Base-by-base conservation (phyloP, 169 alveolate species). In the Plasmodium reichenowi region DNA sequence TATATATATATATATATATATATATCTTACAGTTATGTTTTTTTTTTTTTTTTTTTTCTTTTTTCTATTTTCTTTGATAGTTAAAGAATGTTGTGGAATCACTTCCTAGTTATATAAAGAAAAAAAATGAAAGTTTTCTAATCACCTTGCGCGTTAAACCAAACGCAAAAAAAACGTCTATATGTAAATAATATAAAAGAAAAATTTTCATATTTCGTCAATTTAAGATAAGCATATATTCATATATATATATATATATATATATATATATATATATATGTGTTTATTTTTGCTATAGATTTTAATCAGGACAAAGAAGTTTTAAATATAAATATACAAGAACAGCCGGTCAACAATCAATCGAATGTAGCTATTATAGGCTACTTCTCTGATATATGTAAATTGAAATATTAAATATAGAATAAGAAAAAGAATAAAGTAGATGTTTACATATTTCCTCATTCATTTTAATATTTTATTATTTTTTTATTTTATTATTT, bases 341-440 rank as follows among this genome's bases (percentile, higher is more conserved):
- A 97, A 15, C 98, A 97, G n/a, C 97, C 98, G 10, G 78, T 93
- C 56, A 97, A 96, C 48, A 97, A 97, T 22, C 96, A 92, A 47
- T 96, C 97, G 54, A 96, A 96, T 93, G 94, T 92, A 17, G 98
- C 96, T 20, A 93, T 96, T 38, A 89, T 92, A 47, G 95, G 93
- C 15, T 96, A 74, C 71, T 72, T 96, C 54, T 88, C 96, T 5
- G 93, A 92, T 43, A 73, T 93, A 15, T 74, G 95, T 92, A 20
- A 88, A 92, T 93, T 20, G 20, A 60, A 83, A 43, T 32, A 29
- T 32, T 26, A 29, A 17, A 59, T n/a, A 45, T 38, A 12, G 6
- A 2, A 66, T 6, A 32, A 32, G 7, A 32, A 32, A 32, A 32
- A 32, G 45, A 32, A 32, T 32, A 32, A 32, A 4, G 8, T 4